Base-by-base conservation (phyloP, 164 flowering plant species). In the Magnolia kwangsiensis region DNA sequence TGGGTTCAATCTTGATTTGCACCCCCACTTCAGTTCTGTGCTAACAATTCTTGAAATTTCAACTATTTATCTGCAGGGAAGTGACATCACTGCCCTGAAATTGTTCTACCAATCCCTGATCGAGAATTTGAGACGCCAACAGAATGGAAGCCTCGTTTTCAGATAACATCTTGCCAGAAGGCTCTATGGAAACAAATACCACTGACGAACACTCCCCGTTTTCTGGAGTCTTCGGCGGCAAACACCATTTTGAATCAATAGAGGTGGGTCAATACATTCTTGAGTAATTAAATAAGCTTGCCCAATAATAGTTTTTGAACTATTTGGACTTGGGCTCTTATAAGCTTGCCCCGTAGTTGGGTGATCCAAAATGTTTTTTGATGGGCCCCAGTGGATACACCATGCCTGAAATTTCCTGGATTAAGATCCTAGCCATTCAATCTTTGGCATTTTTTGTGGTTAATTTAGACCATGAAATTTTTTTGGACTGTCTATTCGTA, bases 101-200 rank as follows among this genome's bases (percentile, higher is more conserved):
- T 83, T 89, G 69, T 91, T 88, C 83, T 96, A 94, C 86, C 98
- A 87, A 79, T 87, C 89, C 4, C 90, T 92, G n/a, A 85, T 94
- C 63, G 97, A 92, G 78, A 87, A 81, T 61, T 81, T 96, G 88
- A 89, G 94, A 83, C 77, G 51, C 19, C 94, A 87, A 74, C 95
- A 90, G 75, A 96, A 94, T 81, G 98, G 98, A 78, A 95, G 90
- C 82, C 89, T 86, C 78, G 91, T 90, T 66, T 89, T 90, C 88
- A 91, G 98, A 95, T 96, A 95, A 89, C 97, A 86, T 77, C 19
- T 10, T 37, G 49, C 50, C 16, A 31, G 61, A 11, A 16, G 18
- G 13, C 16, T 29, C 10, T 29, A 29, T 29, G 49, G 9, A 31
- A 37, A 68, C 14, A 16, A 29, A 9, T 70, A 70, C 55, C 7